phyloP scores from a whole-genome alignment of 129 eudicot genomes.

The Deinandra increscens region DNA sequence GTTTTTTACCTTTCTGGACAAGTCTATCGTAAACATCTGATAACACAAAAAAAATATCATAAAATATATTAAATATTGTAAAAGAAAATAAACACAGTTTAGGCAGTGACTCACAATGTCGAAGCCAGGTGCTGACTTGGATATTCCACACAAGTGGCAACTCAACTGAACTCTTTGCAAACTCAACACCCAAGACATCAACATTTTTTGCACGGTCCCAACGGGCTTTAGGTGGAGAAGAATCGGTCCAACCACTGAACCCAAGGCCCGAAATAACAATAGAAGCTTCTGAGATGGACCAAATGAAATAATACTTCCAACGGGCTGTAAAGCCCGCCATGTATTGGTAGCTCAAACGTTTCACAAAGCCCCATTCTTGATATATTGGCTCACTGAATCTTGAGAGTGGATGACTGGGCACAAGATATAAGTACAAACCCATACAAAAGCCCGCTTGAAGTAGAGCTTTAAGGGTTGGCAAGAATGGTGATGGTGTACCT shows the following conservation, averaged over 20 bases:
- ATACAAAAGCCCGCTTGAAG: constrained; percentile 86
- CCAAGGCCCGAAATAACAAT: constrained; percentile 84
- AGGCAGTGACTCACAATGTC: constrained; percentile 68
- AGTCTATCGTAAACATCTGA: constrained; percentile 95
- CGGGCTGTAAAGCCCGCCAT: constrained; percentile 91
- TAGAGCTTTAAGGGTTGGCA: constrained; percentile 64
- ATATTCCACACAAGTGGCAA: constrained; percentile 93
- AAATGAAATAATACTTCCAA: constrained; percentile 91
- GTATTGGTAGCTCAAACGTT: constrained; percentile 67
- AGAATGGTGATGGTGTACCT: constrained; percentile 58
- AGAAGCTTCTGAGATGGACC: constrained; percentile 95
- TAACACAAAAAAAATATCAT: constrained; percentile 20
- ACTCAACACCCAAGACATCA: constrained; percentile 87
- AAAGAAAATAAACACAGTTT: neutral
- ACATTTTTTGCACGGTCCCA: constrained; percentile 98
- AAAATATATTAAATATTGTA: neutral
- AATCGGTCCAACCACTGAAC: constrained; percentile 93
- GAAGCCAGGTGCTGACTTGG: constrained; percentile 99
- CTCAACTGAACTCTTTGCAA: constrained; percentile 85
- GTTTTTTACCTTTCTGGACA: constrained; percentile 75
- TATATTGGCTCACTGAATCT: constrained; percentile 68
- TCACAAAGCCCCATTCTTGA: constrained; percentile 79
- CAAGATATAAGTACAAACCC: constrained; percentile 82
- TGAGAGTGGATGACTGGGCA: constrained; percentile 64
- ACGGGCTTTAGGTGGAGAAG: constrained; percentile 63